Conservation (phyloP, 345 rosid species). For the Murraya paniculata region DNA sequence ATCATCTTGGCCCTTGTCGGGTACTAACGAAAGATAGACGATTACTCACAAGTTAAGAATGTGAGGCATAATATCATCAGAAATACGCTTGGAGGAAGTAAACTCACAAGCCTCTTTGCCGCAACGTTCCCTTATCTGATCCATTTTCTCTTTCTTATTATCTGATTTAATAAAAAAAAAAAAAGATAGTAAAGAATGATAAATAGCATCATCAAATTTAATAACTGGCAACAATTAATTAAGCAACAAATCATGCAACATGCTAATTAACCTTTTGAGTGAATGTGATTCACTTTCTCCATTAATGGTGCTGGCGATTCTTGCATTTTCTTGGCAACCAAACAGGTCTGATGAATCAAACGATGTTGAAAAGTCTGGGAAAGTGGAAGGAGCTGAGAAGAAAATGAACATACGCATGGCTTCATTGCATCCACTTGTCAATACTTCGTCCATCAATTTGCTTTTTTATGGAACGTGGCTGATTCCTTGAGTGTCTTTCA, state of each 20-base stretch:
- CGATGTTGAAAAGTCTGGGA: not conserved
- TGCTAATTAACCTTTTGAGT: conserved; percentile 3
- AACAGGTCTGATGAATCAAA: not conserved
- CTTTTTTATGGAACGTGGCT: not conserved
- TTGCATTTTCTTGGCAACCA: not conserved
- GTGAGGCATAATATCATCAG: conserved; percentile 64
- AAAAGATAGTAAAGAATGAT: not conserved
- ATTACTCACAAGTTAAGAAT: conserved; percentile 67
- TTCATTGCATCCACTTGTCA: conserved; percentile 24
- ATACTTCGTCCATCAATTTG: conserved; percentile 15
- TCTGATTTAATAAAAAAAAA: too few relatives aligned
- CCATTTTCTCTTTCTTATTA: conserved; percentile 22
- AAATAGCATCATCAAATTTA: not conserved
- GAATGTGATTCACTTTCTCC: not conserved
- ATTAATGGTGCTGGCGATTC: not conserved
- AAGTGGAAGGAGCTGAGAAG: not conserved
- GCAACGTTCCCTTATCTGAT: conserved; percentile 35
- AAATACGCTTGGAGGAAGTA: conserved; percentile 10
- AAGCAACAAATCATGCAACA: not conserved
- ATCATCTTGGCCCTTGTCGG: too few relatives aligned
- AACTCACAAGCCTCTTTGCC: conserved; percentile 53
- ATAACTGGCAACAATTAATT: not conserved
- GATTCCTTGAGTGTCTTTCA: not conserved
- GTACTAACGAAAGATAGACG: too few relatives aligned
- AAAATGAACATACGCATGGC: not conserved